A percentile compares a stretch with the other conserved stretches of the same genome.
These are phyloP conservation scores for Fusarium aywerte DNA, from an alignment of 2,329 filamentous ascomycete species.

Conservation along the genomic window DNA sequence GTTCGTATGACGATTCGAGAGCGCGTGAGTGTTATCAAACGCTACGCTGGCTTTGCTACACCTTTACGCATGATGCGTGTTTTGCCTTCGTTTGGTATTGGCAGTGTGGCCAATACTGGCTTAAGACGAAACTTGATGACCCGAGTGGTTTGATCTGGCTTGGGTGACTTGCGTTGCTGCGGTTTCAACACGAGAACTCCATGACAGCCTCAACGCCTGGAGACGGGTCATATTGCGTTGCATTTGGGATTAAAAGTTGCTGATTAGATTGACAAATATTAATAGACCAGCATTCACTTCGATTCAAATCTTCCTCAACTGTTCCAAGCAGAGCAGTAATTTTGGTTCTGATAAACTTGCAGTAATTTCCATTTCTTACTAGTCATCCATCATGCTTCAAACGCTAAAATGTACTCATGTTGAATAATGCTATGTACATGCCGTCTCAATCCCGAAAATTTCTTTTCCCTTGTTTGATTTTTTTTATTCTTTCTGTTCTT, in stretches of 20 bases:
- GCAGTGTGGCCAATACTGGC: slow-evolving; percentile 41
- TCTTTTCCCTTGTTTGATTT: neutral
- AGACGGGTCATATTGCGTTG: neutral
- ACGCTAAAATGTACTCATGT: slow-evolving; percentile 25
- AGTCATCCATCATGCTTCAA: slow-evolving; percentile 14
- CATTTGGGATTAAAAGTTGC: neutral
- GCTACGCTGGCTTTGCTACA: slow-evolving; percentile 34
- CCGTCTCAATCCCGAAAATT: neutral
- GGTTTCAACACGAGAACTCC: slow-evolving; percentile 35
- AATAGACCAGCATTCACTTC: too few relatives aligned
- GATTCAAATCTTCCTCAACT: too few relatives aligned
- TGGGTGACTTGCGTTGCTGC: neutral
- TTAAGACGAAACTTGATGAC: slow-evolving; percentile 40
- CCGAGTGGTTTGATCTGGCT: slow-evolving; percentile 9
- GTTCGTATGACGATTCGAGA: slow-evolving; percentile 31
- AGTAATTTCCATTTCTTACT: slow-evolving; percentile 10
- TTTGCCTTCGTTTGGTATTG: slow-evolving; percentile 40
- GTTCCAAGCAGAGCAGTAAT: too few relatives aligned
- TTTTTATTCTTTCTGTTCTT: neutral
- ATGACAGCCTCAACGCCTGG: slow-evolving; percentile 32
- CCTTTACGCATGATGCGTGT: slow-evolving; percentile 41
- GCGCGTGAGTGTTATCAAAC: slow-evolving; percentile 26
- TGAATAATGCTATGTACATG: slow-evolving; percentile 17
- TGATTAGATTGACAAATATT: neutral
- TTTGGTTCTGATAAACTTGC: neutral